Evolutionary conservation across 75 land plant genomes (phyloP).

Genomic region (Selaginella moellendorffii): DNA sequence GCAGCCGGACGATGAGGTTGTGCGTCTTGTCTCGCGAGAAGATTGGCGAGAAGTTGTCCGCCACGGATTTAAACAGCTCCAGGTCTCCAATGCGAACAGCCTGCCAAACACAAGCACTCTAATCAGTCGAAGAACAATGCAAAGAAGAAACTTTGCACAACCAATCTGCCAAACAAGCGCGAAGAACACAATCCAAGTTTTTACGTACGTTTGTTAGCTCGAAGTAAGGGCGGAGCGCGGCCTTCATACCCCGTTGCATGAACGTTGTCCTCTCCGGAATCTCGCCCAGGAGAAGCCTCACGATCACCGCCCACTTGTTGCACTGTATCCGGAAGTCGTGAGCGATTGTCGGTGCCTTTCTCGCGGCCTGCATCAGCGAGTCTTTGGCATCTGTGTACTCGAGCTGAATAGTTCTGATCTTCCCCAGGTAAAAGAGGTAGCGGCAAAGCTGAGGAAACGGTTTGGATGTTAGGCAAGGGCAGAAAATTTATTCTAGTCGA

Average conservation of each 20-base stretch:
- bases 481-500: neutral
- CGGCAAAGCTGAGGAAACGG: slow-evolving; percentile 59
- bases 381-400: slow-evolving; percentile 99
- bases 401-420: slow-evolving; percentile 85
- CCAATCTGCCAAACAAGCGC: neutral
- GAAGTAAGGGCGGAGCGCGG: slow-evolving; percentile 80
- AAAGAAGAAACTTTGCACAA: neutral
- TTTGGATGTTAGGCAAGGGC: neutral
- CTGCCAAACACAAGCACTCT: slow-evolving; percentile 32
- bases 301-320: slow-evolving; percentile 95
- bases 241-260: slow-evolving; percentile 97
- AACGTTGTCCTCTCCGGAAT: slow-evolving; percentile 96
- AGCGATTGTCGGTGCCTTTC: slow-evolving; percentile 86
- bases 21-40: slow-evolving; percentile 69
- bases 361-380: slow-evolving; percentile 85
- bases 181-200: neutral
- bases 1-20: slow-evolving; percentile 90
- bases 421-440: slow-evolving; percentile 86
- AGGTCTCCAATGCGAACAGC: slow-evolving; percentile 96
- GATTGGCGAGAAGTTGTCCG: slow-evolving; percentile 64
- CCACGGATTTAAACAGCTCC: slow-evolving; percentile 65
- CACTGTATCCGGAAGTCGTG: slow-evolving; percentile 88
- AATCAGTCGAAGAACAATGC: neutral
- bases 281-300: slow-evolving; percentile 84
- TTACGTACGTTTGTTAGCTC: slow-evolving; percentile 90